Base-by-base conservation (phyloP, 192 early-diverging fungal species). In the Umbelopsis isabellina region DNA sequence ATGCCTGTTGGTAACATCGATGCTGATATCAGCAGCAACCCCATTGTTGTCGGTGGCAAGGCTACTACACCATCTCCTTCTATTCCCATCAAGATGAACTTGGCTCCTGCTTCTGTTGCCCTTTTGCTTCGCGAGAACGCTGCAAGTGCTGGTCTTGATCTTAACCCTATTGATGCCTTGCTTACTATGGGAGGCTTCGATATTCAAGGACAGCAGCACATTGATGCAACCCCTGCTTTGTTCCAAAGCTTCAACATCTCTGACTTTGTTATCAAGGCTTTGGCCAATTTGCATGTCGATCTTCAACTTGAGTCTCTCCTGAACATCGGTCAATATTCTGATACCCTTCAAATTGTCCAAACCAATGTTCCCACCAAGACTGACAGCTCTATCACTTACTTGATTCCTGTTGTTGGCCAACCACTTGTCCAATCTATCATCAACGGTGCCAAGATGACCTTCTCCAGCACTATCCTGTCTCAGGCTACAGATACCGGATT, bases 391-490 rank as follows among this genome's bases (percentile, higher is more conserved):
- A 76, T 87, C 72, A 66, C 76, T 35, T 76, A 78, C 66, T 67
- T 87, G 8, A 76, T 85, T 16, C 80, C 83, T 46, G 68, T 82
- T 46, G 76, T 87, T 44, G 83, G 77, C 23, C 75, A 75, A 44
- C 85, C 85, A 18, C 78, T 85, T 69, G 85, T 83, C 22, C 80
- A 81, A 71, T 53, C 72, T 5, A 79, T 87, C 67, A 82, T 87
- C 27, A 70, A 47, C 49, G 66, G 18, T 49, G 66, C 80, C 13
- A 25, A 35, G 25, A 71, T 83, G 61, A 41, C 67, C 11, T 80
- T 83, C 70, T 70, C 78, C 6, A 48, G 53, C 18, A 70, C 81
- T 41, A 69, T 58, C 4, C 52, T 83, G 44, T 67, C 68, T 18
- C 22, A 46, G 23, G 73, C 82, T 23, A 77, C 84, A 2, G 68